Evolutionary conservation across 139 green algal species (phyloP), one percentile per base, ranked within the genome.

Genomic region (Micractinium sp.): DNA sequence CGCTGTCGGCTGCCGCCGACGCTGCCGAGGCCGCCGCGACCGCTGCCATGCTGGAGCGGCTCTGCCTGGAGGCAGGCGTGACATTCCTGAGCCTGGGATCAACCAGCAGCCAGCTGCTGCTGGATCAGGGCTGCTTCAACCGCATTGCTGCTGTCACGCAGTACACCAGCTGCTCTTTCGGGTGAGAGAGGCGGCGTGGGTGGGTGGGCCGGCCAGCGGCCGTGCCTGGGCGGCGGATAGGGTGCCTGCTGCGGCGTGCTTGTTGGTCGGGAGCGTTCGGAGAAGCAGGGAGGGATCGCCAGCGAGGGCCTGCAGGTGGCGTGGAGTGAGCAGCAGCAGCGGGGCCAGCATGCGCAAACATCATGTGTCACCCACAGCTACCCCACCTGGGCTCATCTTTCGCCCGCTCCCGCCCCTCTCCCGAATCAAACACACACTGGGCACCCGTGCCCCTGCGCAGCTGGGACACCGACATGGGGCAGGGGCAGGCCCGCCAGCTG

Each of bases 121-220:
- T 89, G 60, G 2, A 66, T 25, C 27, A 85, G 5, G 60, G 61
- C 27, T 14, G 27, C 13, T 82, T 93, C 7, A 60, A 39, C 16
- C 20, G 47, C 0, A 25, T 93, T 13, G 78, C 89, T 20, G 73
- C 66, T 22, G 71, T 35, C 25, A 91, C 90, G 12, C 2, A 36
- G 0, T 20, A 47, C 53, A 91, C 85, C 60, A 91, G 87, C 56
- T 93, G 90, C 87, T 86, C 75, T 5, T 93, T 90, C 88, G 47
- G 56, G 39, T 83, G 75, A 14, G 56, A 0, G 25, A 56, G 9
- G 47, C 47, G 9, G 47, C 47, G 47, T 56, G 47, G 47, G 7
- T 56, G 47, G 47, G 47, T n/a, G 47, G 9, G 47, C 47, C 47
- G 47, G 47, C 47, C 47, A 56, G 47, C 47, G 47, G 47, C 7